These are phyloP conservation scores for Papiliotrema flavescens DNA, from an alignment of 1,284 basidiomycete genomes.

Conservation along the genomic window DNA sequence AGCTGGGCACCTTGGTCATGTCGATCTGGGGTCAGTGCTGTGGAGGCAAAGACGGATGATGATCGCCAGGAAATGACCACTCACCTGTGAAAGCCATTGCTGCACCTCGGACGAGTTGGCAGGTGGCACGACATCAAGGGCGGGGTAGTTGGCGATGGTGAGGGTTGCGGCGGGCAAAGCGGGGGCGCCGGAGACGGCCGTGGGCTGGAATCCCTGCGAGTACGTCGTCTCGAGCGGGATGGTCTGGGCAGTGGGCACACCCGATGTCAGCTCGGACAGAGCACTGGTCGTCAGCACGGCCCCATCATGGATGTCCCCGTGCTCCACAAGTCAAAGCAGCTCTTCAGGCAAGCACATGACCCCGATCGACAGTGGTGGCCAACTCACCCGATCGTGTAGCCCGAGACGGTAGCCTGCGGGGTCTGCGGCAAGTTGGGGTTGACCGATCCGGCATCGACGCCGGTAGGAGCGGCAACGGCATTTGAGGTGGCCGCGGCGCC, in stretches of 20 bases:
- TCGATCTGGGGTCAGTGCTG: slow-evolving; percentile 20
- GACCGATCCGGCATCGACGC: slow-evolving; percentile 8
- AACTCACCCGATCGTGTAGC: slow-evolving; percentile 44
- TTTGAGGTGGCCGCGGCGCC: slow-evolving; percentile 3
- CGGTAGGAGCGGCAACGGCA: slow-evolving; percentile 8
- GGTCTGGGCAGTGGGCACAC: slow-evolving; percentile 61
- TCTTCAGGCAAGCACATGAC: neutral
- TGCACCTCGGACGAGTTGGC: slow-evolving; percentile 65
- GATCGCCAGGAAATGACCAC: slow-evolving; percentile 8
- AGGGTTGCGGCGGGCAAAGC: slow-evolving; percentile 40
- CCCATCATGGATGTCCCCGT: neutral
- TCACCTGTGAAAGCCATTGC: slow-evolving; percentile 66
- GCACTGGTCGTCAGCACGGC: slow-evolving; percentile 13
- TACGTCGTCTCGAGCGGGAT: slow-evolving; percentile 51
- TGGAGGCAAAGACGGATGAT: neutral
- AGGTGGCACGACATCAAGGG: slow-evolving; percentile 64
- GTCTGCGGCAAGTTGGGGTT: slow-evolving; percentile 31
- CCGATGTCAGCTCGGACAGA: slow-evolving; percentile 62
- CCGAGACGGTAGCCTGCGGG: slow-evolving; percentile 23
- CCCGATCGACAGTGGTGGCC: neutral
- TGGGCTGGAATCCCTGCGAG: slow-evolving; percentile 38
- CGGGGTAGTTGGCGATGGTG: slow-evolving; percentile 57
- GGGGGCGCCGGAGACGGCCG: slow-evolving; percentile 46
- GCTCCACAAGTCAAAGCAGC: neutral
- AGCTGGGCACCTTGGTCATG: slow-evolving; percentile 35